These are phyloP conservation scores for Hypocrella siamensis DNA, from an alignment of 2,329 filamentous ascomycete genomes.

Conservation along the genomic window DNA sequence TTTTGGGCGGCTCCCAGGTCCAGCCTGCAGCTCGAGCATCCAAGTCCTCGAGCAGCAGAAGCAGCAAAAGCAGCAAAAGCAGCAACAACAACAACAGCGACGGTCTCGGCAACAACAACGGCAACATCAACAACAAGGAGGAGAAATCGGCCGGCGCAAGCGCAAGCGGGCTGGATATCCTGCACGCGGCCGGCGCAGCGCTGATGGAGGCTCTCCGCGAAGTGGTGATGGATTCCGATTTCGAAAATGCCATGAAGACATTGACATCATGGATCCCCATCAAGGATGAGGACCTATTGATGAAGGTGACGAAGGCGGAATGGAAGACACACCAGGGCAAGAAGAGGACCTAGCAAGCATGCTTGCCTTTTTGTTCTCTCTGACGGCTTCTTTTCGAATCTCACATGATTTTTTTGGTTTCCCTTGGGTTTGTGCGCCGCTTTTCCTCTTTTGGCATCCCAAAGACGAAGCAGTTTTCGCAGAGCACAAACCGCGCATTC, in stretches of 20 bases:
- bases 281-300: constrained; percentile 83
- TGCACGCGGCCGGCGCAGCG: constrained; percentile 81
- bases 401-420: constrained; percentile 8
- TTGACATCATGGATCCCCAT: constrained; percentile 88
- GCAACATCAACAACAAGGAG: constrained; percentile 4
- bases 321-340: constrained; percentile 52
- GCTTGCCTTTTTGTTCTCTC: constrained; percentile 11
- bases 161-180: constrained; percentile 53
- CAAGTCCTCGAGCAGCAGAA: neutral
- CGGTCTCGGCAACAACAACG: constrained; percentile 2
- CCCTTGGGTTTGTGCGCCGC: constrained; percentile 6
- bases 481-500: too few species aligned
- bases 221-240: constrained; percentile 81
- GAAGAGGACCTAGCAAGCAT: constrained; percentile 21
- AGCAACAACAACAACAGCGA: constrained; percentile 1
- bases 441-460: constrained; percentile 9
- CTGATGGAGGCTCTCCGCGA: constrained; percentile 82
- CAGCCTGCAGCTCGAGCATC: neutral
- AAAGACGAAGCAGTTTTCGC: too few species aligned
- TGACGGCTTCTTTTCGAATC: constrained; percentile 6
- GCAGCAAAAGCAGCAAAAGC: neutral
- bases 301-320: constrained; percentile 78
- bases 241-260: constrained; percentile 96
- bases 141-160: constrained; percentile 6
- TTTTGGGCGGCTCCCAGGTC: constrained; percentile 43